Percentiles rank a stretch among this genome's conserved stretches.
Evolutionary conservation across 768 basidiomycete species (phyloP).

Genomic region (Lactifluus piperatus): DNA sequence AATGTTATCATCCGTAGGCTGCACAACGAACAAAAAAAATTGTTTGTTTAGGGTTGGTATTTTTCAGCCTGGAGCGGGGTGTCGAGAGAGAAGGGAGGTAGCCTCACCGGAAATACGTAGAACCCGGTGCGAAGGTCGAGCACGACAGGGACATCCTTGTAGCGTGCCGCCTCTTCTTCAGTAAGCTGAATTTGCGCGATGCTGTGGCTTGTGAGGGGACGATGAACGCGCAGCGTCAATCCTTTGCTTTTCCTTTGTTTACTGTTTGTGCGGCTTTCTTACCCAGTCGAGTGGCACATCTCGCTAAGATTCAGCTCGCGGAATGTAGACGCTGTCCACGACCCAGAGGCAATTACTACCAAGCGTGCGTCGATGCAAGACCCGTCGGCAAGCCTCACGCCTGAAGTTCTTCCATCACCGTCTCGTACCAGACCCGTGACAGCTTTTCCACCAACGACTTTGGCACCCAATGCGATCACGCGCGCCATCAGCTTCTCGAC

Average conservation of each 20-base stretch:
- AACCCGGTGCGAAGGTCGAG: conserved; percentile 67
- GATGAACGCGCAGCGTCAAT: neutral
- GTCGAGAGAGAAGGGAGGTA: no score
- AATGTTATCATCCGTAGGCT: conserved; percentile 62
- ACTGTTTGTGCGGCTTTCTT: no score
- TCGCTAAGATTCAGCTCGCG: conserved; percentile 43
- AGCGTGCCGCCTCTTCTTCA: conserved; percentile 53
- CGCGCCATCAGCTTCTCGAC: conserved; percentile 43
- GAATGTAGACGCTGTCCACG: conserved; percentile 82
- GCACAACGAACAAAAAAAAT: neutral
- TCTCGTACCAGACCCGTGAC: conserved; percentile 44
- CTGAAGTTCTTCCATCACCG: conserved; percentile 34
- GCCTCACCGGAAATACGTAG: conserved; percentile 73
- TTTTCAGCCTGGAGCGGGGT: neutral
- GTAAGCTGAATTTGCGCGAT: conserved; percentile 73
- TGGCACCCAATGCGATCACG: conserved; percentile 52
- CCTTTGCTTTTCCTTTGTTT: no score
- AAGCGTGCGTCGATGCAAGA: conserved; percentile 44
- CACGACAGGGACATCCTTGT: conserved; percentile 57
- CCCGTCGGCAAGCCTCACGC: conserved; percentile 58
- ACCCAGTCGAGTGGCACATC: conserved; percentile 76
- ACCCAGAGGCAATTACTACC: conserved; percentile 65
- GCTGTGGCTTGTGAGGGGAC: conserved; percentile 47
- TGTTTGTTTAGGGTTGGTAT: neutral
- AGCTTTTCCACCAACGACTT: conserved; percentile 46